phyloP scores from a whole-genome alignment of 495 filamentous ascomycete genomes.

The Podospora didyma region DNA sequence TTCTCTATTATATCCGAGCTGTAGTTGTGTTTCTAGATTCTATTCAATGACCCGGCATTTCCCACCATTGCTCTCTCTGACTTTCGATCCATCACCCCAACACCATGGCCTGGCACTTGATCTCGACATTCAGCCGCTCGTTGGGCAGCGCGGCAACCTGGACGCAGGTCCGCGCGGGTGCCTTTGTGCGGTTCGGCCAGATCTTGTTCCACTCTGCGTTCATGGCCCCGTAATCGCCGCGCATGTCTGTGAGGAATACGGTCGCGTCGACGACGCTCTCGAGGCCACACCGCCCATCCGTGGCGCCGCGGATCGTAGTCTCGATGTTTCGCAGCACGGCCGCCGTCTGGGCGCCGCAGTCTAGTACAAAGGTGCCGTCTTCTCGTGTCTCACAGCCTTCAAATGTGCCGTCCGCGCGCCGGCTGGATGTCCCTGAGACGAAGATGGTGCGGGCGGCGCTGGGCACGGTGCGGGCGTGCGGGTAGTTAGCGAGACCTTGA shows the following conservation, averaged over 20 bases:
- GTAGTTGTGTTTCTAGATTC: no score
- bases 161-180: slow-evolving; percentile 25
- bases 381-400: slow-evolving; percentile 17
- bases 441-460: slow-evolving; percentile 21
- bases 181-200: slow-evolving; percentile 23
- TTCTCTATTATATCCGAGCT: no score
- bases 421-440: slow-evolving; percentile 25
- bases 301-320: slow-evolving; percentile 19
- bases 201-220: slow-evolving; percentile 28
- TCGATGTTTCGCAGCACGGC: slow-evolving; percentile 27
- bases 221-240: slow-evolving; percentile 22
- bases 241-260: slow-evolving; percentile 23
- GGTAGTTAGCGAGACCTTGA: slow-evolving; percentile 27
- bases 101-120: slow-evolving; percentile 25
- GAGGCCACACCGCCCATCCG: slow-evolving; percentile 11
- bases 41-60: no score
- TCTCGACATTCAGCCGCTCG: slow-evolving; percentile 24
- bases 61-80: no score
- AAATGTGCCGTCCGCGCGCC: slow-evolving; percentile 22
- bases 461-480: slow-evolving; percentile 23
- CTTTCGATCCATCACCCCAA: no score
- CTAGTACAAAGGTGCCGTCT: slow-evolving; percentile 13
- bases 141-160: slow-evolving; percentile 23
- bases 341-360: slow-evolving; percentile 23
- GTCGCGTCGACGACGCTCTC: slow-evolving; percentile 27